Evolutionary conservation across 768 basidiomycete species (phyloP), one percentile per base, ranked within the genome.

Genomic region (Tulasnella sp.): DNA sequence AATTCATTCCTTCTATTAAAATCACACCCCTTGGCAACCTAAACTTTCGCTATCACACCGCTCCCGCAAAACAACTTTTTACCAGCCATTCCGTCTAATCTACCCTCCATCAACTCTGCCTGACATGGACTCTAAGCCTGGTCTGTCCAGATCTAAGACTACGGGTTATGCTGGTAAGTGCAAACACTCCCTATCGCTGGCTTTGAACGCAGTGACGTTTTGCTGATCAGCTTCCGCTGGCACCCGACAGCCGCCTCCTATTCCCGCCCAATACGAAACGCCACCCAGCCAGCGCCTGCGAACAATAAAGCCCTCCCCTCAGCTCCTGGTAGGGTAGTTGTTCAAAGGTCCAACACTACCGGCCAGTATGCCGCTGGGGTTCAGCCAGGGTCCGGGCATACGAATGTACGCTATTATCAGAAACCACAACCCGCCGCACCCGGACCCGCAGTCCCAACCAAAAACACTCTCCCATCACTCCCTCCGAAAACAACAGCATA

Each of bases 71-170:
- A 11, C 11, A 37, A 11, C 68, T 69, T 69, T 31, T 69, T 31
- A 12, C 8, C 39, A 37, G 36, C 25, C 40, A 15, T 54, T 38
- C 25, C 34, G 19, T 45, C 42, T 34, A 39, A 52, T 74, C 40
- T 52, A 29, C 42, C 11, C 72, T 11, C 68, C 68, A 69, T 36
- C 71, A 12, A 22, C 1, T 25, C 45, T 58, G 5, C 72, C 36
- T 31, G 49, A 37, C 72, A 52, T 29, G 36, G 68, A 69, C 36
- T 69, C 36, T 1, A 69, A 69, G 49, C 72, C 72, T 54, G 72
- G 72, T 52, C 34, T 74, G 7, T 74, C 72, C 40, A 74, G 72
- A 54, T 74, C 72, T 17, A 74, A 54, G 49, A 74, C 72, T 15
- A 74, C 49, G 7, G 72, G 72, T 25, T 45, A 54, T 37, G 72